Evolutionary conservation across 2,329 filamentous ascomycete species (phyloP).

Genomic region (Penicillium expansum): DNA sequence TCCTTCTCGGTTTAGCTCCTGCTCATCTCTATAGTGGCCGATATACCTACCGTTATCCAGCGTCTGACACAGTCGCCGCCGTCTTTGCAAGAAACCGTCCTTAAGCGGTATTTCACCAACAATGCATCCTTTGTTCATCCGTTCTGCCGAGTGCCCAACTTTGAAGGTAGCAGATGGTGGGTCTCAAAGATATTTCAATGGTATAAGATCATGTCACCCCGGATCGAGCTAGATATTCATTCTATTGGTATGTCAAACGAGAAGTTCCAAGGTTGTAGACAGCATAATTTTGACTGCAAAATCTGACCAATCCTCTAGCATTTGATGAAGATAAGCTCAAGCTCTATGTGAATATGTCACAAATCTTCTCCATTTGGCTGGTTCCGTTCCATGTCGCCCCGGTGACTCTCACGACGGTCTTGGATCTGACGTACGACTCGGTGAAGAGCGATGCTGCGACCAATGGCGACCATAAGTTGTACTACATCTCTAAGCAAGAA

Average conservation of each 20-base stretch:
- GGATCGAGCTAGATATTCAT: constrained; percentile 66
- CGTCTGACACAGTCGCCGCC: constrained; percentile 66
- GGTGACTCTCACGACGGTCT: constrained; percentile 66
- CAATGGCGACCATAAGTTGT: constrained; percentile 45
- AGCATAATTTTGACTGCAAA: neutral
- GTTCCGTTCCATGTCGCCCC: constrained; percentile 70
- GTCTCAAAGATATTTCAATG: constrained; percentile 71
- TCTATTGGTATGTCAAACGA: constrained; percentile 49
- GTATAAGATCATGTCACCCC: constrained; percentile 80
- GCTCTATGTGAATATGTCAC: constrained; percentile 72
- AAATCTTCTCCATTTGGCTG: constrained; percentile 74
- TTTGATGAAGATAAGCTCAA: constrained; percentile 64
- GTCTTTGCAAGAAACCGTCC: constrained; percentile 60
- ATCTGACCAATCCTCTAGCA: constrained; percentile 46
- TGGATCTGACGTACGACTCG: constrained; percentile 57
- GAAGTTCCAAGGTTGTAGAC: neutral
- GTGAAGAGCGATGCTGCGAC: constrained; percentile 12
- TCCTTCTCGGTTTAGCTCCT: neutral
- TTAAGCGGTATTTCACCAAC: constrained; percentile 71
- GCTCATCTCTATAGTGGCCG: constrained; percentile 41
- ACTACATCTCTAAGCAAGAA: constrained; percentile 73
- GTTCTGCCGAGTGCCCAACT: constrained; percentile 65
- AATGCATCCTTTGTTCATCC: constrained; percentile 74
- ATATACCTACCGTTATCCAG: constrained; percentile 66
- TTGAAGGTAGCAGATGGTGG: constrained; percentile 62